Conservation (phyloP, 2,329 filamentous ascomycete species). For the Penicillium italicum region DNA sequence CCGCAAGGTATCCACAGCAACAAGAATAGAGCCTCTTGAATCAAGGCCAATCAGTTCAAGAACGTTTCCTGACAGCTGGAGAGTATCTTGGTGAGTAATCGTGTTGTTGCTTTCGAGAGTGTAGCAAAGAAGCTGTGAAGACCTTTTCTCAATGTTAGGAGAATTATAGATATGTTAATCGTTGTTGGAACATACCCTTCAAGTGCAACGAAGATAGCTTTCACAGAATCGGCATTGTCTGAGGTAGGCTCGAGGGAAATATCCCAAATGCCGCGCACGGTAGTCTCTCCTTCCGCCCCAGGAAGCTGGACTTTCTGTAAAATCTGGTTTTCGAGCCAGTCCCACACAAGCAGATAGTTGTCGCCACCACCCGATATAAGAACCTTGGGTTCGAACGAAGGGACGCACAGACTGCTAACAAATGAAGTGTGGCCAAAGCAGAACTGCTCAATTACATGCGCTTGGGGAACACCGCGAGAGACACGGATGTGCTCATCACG, state of each 20-base stretch:
- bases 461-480: constrained; percentile 74
- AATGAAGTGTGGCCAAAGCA: constrained; percentile 88
- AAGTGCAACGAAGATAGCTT: constrained; percentile 50
- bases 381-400: constrained; percentile 52
- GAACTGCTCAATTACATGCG: constrained; percentile 83
- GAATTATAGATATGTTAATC: not conserved
- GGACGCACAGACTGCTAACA: constrained; percentile 70
- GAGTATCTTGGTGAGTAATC: constrained; percentile 50
- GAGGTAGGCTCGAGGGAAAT: constrained; percentile 24
- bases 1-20: constrained; percentile 56
- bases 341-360: constrained; percentile 72
- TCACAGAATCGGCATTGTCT: constrained; percentile 10
- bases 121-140: constrained; percentile 66
- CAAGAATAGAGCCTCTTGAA: constrained; percentile 36
- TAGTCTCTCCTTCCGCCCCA: constrained; percentile 31
- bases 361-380: constrained; percentile 88
- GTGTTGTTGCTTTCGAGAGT: constrained; percentile 49
- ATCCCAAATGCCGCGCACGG: constrained; percentile 53
- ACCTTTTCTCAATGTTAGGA: constrained; percentile 51
- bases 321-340: constrained; percentile 59
- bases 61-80: constrained; percentile 62
- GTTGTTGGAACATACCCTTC: constrained; percentile 52
- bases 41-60: constrained; percentile 51
- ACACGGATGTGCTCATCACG: constrained; percentile 83
- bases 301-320: constrained; percentile 33